These are phyloP conservation scores for Exophiala oligosperma DNA, from an alignment of 2,329 filamentous ascomycete species.

Conservation along the genomic window DNA sequence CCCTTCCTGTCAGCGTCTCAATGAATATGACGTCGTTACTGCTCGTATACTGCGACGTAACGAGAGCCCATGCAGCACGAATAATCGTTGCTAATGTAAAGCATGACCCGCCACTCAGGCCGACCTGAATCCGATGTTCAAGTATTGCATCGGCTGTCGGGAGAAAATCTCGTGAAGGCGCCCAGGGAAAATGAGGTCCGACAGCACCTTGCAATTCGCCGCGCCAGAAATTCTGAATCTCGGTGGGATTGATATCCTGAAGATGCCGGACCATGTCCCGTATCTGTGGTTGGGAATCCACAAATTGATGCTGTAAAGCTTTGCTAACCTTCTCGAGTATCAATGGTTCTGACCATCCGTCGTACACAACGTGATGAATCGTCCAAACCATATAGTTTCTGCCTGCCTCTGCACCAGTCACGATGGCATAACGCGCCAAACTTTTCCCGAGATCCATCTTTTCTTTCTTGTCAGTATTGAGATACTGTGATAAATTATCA, in stretches of 20 bases:
- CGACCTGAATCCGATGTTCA: constrained; percentile 42
- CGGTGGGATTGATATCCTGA: constrained; percentile 41
- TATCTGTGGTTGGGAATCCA: constrained; percentile 34
- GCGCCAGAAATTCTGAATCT: constrained; percentile 50
- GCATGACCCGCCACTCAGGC: constrained; percentile 25
- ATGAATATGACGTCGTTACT: constrained; percentile 51
- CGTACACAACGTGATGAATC: constrained; percentile 55
- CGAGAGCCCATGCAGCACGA: constrained; percentile 50
- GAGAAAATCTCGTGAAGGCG: constrained; percentile 50
- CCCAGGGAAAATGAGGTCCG: constrained; percentile 51
- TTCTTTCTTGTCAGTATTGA: constrained; percentile 30
- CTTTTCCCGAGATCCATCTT: constrained; percentile 37
- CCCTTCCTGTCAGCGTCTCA: constrained; percentile 51
- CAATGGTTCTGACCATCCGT: constrained; percentile 47
- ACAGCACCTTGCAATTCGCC: constrained; percentile 46
- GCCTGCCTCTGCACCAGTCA: constrained; percentile 30
- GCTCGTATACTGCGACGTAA: constrained; percentile 46
- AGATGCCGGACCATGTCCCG: constrained; percentile 52
- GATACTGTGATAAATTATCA: constrained; percentile 32
- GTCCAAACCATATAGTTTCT: constrained; percentile 48
- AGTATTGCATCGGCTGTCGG: constrained; percentile 46
- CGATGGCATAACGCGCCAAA: constrained; percentile 39
- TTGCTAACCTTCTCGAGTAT: constrained; percentile 40
- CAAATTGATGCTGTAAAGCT: constrained; percentile 31
- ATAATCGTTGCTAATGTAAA: constrained; percentile 51